Base-by-base conservation (phyloP, 1,284 basidiomycete genomes). In the Fistulina hepatica region DNA sequence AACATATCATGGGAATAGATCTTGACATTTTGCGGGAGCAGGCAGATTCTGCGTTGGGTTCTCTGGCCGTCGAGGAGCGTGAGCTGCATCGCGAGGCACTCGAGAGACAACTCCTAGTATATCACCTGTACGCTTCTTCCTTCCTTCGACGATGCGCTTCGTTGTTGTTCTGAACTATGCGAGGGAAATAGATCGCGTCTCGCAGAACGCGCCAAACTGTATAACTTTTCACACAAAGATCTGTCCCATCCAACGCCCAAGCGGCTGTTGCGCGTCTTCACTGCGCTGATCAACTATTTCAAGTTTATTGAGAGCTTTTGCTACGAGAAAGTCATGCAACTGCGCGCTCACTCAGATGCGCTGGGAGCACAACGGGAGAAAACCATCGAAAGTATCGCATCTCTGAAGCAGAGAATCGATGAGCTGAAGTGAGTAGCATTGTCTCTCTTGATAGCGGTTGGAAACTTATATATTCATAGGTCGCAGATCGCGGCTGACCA, bases 261-360 rank as follows among this genome's bases (percentile, higher is more conserved):
- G 22, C 73, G 89, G 17, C 82, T 88, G 0, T 65, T 78, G 11
- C 65, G 71, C 34, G 67, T 85, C 30, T 68, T 95, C 41, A 88
- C 85, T 26, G 90, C 82, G 0, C 81, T 95, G 45, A 81, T 93
- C 64, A 95, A 95, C 60, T 90, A 92, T 57, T 75, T 89, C 54
- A 89, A 89, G 58, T 94, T 93, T 56, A 78, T 76, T 20, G 77
- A 82, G 46, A 80, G 88, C 48, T 63, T 60, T 41, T 78, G 78
- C 46, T 19, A 31, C 19, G 66, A 69, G 25, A 56, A 67, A 2
- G 61, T 83, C 13, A 64, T 64, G 35, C 65, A 70, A 11, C 58
- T 88, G n/a, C 67, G 73, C 20, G 68, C 76, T 10, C 64, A 67
- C 33, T 75, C 79, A 8, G 57, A 72, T n/a, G 55, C 65, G 6